Evolutionary conservation across 495 filamentous ascomycete species (phyloP), one percentile per base, ranked within the genome.

Genomic region (Barbatosphaeria neglecta): DNA sequence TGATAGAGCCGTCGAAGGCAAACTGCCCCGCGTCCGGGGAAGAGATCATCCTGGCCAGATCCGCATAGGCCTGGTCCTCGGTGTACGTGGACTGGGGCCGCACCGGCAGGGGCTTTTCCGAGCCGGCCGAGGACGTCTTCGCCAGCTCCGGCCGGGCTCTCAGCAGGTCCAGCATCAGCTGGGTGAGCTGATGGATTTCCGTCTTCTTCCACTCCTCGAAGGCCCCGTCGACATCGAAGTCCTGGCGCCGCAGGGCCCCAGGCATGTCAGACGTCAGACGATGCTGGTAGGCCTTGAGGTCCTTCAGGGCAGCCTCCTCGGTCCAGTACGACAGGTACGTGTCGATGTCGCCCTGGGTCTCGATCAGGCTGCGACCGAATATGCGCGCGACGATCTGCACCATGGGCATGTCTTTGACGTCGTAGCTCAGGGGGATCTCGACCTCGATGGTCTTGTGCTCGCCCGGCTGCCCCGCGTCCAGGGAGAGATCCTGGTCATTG

Each of bases 351-450:
- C 72, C 72, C 63, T 97, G 93, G 19, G 86, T 83, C 41, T 87
- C 81, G 3, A 77, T 73, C 37, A 82, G 77, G 35, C 79, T 77
- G 44, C 88, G 73, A 37, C 82, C 83, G 60, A 96, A 99, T 45
- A 95, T 84, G 46, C 74, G 82, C 37, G 81, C 80, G 20, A 97
- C 90, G 41, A 81, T 74, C 59, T 89, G 83, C 22, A 95, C 93
- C 63, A 96, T 75, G 18, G 80, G 81, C 93, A 99, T 99, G 58
- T 99, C 93, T 67, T 89, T 94, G 43, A 96, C 82, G 61, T 94
- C 83, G 58, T 95, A 88, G 60, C 80, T 92, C 40, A 92, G 61
- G 2, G 90, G 86, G 9, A 86, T 78, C 23, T 83, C 72, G 7
- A 87, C 85, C 59, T 95, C 89, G 23, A 87, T 77, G 15, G 77